phyloP scores from a whole-genome alignment of 2,329 filamentous ascomycete genomes.

The Trichoderma sp. region DNA sequence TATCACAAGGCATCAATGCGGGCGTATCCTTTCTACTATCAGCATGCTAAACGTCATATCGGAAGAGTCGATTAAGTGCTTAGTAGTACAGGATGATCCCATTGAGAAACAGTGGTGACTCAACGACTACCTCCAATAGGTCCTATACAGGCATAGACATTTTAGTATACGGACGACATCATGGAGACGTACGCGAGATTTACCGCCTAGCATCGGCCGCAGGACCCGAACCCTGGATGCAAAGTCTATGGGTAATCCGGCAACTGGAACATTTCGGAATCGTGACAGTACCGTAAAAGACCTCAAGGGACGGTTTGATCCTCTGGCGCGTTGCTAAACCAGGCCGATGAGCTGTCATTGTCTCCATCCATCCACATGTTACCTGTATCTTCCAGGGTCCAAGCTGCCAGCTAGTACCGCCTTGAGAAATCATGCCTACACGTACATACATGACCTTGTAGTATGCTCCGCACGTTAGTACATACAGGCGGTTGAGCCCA shows the following conservation, averaged over 20 bases:
- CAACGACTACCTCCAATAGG: background rate
- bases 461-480: background rate
- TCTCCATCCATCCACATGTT: slow-evolving; percentile 6
- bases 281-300: background rate
- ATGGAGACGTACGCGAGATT: background rate
- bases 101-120: background rate
- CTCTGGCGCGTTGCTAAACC: background rate
- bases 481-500: background rate
- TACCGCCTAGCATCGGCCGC: background rate
- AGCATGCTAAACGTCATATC: background rate
- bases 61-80: background rate
- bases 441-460: background rate
- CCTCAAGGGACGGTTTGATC: background rate
- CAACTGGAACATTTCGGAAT: background rate
- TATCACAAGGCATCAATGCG: background rate
- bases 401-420: background rate
- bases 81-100: background rate
- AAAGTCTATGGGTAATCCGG: background rate
- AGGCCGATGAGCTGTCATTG: background rate
- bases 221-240: background rate
- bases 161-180: background rate
- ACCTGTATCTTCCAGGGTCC: background rate
- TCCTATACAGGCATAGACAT: background rate
- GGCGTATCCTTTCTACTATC: background rate
- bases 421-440: background rate